Percentiles rank a stretch among this genome's conserved stretches.
Evolutionary conservation across 2,329 filamentous ascomycete genomes (phyloP).

Genomic region (Nannizzia gypsea): DNA sequence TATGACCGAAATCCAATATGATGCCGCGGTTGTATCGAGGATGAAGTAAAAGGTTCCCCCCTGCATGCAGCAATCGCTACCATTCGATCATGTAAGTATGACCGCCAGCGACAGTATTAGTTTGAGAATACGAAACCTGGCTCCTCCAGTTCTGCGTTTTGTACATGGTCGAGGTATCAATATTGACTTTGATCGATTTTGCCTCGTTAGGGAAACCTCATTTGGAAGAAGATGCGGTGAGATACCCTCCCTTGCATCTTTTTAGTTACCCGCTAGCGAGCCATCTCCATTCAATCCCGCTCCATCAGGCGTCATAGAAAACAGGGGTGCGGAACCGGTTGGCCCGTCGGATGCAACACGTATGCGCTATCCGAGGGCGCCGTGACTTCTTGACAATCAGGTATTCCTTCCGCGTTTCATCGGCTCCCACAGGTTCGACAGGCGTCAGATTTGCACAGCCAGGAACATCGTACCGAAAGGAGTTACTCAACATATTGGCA

Average conservation of each 20-base stretch:
- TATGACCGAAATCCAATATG: not conserved
- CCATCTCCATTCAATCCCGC: not conserved
- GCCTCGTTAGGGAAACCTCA: not conserved
- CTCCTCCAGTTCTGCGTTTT: not conserved
- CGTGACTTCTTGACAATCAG: not conserved
- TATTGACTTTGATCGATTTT: not conserved
- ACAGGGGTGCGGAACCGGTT: not conserved
- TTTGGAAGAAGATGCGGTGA: not conserved
- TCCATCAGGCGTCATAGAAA: not conserved
- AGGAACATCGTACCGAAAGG: not conserved
- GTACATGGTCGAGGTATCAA: not conserved
- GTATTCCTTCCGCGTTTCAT: constrained; percentile 1
- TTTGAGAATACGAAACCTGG: not conserved
- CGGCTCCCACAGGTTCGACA: not conserved
- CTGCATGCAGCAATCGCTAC: constrained; percentile 1
- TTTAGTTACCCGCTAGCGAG: not conserved
- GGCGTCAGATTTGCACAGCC: not conserved
- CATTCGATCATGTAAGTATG: not conserved
- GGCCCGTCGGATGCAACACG: not conserved
- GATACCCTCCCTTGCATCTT: not conserved
- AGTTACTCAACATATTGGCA: not conserved
- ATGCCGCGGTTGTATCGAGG: not conserved
- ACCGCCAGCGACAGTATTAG: not conserved
- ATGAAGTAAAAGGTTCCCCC: not conserved
- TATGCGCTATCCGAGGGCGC: not conserved